Conservation (phyloP, 129 eudicot genomes). For the Solidago caesia region DNA sequence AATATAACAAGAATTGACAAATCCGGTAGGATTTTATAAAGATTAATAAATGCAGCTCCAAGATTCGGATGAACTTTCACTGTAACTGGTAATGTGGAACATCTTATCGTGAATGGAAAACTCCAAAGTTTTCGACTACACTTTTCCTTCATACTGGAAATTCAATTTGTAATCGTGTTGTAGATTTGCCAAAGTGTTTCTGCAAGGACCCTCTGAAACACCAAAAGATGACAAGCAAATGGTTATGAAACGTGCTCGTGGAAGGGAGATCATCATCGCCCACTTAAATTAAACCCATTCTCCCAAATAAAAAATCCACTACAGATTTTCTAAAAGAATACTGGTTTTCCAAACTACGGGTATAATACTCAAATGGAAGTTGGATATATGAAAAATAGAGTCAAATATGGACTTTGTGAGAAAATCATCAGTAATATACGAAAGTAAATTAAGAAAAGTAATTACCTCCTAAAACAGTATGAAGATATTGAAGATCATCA, state of each 20-base stretch:
- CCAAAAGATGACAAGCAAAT: neutral
- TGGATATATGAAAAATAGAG: neutral
- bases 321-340: too few relatives aligned
- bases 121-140: constrained; percentile 35
- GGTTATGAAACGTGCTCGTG: neutral
- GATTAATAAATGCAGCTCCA: neutral
- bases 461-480: constrained; percentile 87
- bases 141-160: constrained; percentile 90
- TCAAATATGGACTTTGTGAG: neutral
- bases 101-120: constrained; percentile 15
- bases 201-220: constrained; percentile 91
- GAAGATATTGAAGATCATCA: constrained; percentile 84
- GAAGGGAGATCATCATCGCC: constrained; percentile 6
- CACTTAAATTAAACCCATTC: neutral
- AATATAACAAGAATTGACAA: constrained; percentile 4
- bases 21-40: neutral
- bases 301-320: neutral
- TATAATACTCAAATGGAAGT: too few relatives aligned
- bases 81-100: neutral
- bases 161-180: constrained; percentile 72
- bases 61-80: neutral
- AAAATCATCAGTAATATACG: neutral
- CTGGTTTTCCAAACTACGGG: too few relatives aligned
- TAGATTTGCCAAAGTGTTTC: constrained; percentile 71
- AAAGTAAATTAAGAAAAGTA: neutral